A percentile compares a stretch with the other conserved stretches of the same genome.
phyloP scores from a whole-genome alignment of 148 eudicot species.

The Pouteria glomerata region DNA sequence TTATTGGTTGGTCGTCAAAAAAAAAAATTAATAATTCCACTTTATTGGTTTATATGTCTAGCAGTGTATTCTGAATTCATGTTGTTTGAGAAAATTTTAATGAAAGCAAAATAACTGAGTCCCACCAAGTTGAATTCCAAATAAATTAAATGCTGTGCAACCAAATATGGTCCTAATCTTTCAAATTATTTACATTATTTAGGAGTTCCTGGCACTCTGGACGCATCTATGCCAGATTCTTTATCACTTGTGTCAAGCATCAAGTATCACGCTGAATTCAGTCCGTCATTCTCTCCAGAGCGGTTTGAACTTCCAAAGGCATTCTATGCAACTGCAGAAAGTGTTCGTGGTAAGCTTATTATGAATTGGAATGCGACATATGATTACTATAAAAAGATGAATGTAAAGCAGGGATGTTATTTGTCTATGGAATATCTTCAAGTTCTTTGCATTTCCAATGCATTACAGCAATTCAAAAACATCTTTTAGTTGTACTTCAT shows the following conservation, averaged over 20 bases:
- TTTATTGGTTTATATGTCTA: not conserved
- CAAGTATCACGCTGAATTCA: slow-evolving; percentile 82
- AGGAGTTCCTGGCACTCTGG: not conserved
- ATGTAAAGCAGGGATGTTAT: slow-evolving; percentile 92
- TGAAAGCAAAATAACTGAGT: not conserved
- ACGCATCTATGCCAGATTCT: slow-evolving; percentile 26
- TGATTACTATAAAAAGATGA: slow-evolving; percentile 64
- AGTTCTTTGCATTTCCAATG: slow-evolving; percentile 32
- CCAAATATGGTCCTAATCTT: not conserved
- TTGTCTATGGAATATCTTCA: slow-evolving; percentile 94
- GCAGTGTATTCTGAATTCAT: not conserved
- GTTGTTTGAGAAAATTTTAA: not conserved
- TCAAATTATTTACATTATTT: not conserved
- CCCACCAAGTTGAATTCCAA: not conserved
- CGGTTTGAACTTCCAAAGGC: slow-evolving; percentile 79
- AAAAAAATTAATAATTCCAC: too few species aligned
- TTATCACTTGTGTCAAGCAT: slow-evolving; percentile 57
- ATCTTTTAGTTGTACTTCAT: not conserved
- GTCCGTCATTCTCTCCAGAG: slow-evolving; percentile 75
- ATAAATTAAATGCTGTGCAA: not conserved
- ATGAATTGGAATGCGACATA: slow-evolving; percentile 88
- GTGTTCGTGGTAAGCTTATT: slow-evolving; percentile 78
- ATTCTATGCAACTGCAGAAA: slow-evolving; percentile 85
- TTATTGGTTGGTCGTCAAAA: too few species aligned
- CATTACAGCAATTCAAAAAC: not conserved